Conservation (phyloP, 805 yeast species). For the Torulaspora maleeae region DNA sequence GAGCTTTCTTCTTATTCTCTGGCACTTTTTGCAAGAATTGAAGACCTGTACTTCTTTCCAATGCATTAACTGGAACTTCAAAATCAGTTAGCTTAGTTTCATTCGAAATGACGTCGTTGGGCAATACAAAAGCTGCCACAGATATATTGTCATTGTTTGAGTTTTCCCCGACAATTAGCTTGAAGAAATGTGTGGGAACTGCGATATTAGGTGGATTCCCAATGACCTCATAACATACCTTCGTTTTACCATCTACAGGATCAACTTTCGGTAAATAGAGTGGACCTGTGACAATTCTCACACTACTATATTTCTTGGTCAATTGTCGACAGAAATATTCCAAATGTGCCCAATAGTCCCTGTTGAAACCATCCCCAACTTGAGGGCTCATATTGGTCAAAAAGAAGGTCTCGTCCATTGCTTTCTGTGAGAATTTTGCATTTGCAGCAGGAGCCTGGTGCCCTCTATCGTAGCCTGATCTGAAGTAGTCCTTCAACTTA, state of each 20-base stretch:
- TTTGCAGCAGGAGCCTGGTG: conserved; percentile 98
- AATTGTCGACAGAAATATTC: conserved; percentile 83
- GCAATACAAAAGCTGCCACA: conserved; percentile 90
- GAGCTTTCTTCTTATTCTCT: conserved; percentile 47
- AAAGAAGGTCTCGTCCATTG: conserved; percentile 92
- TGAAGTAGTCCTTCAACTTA: conserved; percentile 75
- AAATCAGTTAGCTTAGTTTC: conserved; percentile 63
- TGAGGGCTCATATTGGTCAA: conserved; percentile 93
- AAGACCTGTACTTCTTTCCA: conserved; percentile 83
- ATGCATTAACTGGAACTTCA: conserved; percentile 84
- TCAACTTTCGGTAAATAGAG: conserved; percentile 75
- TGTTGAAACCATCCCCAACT: conserved; percentile 94
- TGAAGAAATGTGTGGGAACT: conserved; percentile 96
- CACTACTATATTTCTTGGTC: conserved; percentile 64
- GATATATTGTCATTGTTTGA: conserved; percentile 43
- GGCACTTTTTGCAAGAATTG: conserved; percentile 72
- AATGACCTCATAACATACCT: conserved; percentile 84
- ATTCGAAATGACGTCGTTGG: conserved; percentile 78
- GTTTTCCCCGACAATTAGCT: conserved; percentile 78
- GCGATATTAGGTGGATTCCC: conserved; percentile 96
- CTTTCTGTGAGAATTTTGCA: conserved; percentile 82
- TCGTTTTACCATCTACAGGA: conserved; percentile 72
- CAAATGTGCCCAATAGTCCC: conserved; percentile 97
- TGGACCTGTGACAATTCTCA: conserved; percentile 91
- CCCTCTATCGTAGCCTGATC: conserved; percentile 95